Evolutionary conservation across 2,329 filamentous ascomycete species (phyloP), one percentile per base, ranked within the genome.

Genomic region (Conoideocrella luteorostrata): DNA sequence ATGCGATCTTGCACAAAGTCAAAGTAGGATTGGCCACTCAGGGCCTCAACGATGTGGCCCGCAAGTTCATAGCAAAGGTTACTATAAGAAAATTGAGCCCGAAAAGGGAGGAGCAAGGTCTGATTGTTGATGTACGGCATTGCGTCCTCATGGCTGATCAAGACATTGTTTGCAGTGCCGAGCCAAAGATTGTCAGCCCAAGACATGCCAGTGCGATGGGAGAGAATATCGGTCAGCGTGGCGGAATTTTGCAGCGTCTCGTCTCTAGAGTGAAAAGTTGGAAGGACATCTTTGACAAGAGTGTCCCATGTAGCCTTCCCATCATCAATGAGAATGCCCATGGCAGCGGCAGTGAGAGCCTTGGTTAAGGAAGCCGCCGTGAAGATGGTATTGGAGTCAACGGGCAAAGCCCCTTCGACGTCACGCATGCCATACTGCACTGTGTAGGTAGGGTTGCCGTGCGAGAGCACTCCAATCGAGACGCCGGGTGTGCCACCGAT

Each of bases 361-460:
- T 60, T 62, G 17, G 55, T 56, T 22, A 57, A 41, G 10, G 60
- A 58, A 11, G 49, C 52, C 12, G 57, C 46, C 15, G 50, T 49
- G 45, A 56, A 59, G 4, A 57, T 54, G 7, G 57, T 60, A 33
- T 58, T 43, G n/a, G 48, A 29, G 29, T 51, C 32, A 3, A 53
- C 41, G 4, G 47, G 40, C 11, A 47, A 29, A 12, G 35, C 38
- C n/a, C 29, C 23, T n/a, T 46, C 36, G 7, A 54, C 45, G 36
- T 61, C 52, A 15, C 53, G 51, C 29, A 49, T 47, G 13, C 58
- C 59, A 24, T 52, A 50, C 42, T 52, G 52, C 50, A 35, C 17
- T 15, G 39, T 28, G 22, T 47, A 47, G 23, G 50, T 33, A n/a
- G 52, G 37, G 15, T 52, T 22, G 29, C 52, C 52, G 1, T 52